Conservation (phyloP, 2,329 filamentous ascomycete genomes). For the Pseudocercospora vitis region DNA sequence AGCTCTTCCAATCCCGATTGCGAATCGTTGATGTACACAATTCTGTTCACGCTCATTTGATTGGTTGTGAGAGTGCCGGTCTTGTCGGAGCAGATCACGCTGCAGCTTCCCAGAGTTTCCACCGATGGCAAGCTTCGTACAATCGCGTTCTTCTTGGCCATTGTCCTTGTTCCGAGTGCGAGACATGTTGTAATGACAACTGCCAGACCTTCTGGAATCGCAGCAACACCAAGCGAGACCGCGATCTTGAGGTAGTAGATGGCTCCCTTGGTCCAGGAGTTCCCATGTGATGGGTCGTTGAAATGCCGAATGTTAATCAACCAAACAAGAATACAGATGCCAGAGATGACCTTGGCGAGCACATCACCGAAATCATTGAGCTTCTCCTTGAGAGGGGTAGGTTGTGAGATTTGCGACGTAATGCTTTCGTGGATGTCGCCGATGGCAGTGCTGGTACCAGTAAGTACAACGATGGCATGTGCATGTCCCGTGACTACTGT, state of each 20-base stretch:
- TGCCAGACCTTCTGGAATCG: slow-evolving; percentile 94
- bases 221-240: slow-evolving; percentile 94
- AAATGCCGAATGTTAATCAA: slow-evolving; percentile 98
- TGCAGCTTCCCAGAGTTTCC: slow-evolving; percentile 97
- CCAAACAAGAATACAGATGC: slow-evolving; percentile 96
- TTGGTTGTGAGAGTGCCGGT: slow-evolving; percentile 97
- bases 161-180: slow-evolving; percentile 92
- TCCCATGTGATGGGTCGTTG: slow-evolving; percentile 88
- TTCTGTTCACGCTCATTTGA: slow-evolving; percentile 96
- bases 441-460: slow-evolving; percentile 87
- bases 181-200: slow-evolving; percentile 99
- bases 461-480: slow-evolving; percentile 84
- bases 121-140: slow-evolving; percentile 95
- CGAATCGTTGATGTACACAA: slow-evolving; percentile 76
- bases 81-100: slow-evolving; percentile 99
- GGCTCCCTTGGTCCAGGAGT: slow-evolving; percentile 84
- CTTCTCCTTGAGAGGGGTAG: slow-evolving; percentile 97
- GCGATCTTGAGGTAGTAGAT: slow-evolving; percentile 99
- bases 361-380: slow-evolving; percentile 96
- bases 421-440: slow-evolving; percentile 99
- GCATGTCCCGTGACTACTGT: slow-evolving; percentile 95
- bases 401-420: slow-evolving; percentile 94
- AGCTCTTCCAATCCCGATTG: slow-evolving; percentile 79
- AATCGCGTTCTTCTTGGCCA: slow-evolving; percentile 97
- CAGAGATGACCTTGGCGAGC: slow-evolving; percentile 95